Conservation (phyloP, 2,329 filamentous ascomycete genomes). For the Monilinia fructicola region DNA sequence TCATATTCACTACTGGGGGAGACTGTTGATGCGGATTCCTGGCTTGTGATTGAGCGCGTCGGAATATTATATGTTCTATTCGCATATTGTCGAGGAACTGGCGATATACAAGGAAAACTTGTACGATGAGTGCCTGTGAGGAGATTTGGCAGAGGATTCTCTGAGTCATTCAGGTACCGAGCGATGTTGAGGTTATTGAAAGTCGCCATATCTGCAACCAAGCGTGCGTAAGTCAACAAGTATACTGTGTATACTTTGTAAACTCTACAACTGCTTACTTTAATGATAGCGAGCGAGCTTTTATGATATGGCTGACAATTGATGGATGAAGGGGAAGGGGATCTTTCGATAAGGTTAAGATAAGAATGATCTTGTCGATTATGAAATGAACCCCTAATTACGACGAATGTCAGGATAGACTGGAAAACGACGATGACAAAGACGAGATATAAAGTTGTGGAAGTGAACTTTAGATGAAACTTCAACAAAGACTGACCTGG, state of each 20-base stretch:
- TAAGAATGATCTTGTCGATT: constrained; percentile 16
- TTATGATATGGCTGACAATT: neutral
- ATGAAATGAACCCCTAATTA: neutral
- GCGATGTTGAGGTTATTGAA: neutral
- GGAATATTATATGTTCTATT: neutral
- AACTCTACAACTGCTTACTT: neutral
- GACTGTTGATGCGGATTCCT: neutral
- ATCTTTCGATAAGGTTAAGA: constrained; percentile 18
- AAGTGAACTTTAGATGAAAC: neutral
- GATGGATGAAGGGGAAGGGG: neutral
- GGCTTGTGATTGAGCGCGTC: neutral
- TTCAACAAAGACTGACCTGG: neutral
- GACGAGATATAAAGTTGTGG: neutral
- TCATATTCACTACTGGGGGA: neutral
- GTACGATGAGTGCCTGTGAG: neutral
- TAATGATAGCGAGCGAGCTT: neutral
- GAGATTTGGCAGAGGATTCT: neutral
- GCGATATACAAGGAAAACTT: neutral
- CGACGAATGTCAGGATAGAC: neutral
- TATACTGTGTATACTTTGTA: neutral
- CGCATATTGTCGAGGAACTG: constrained; percentile 3
- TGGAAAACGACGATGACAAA: neutral
- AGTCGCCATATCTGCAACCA: neutral
- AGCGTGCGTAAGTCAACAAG: neutral
- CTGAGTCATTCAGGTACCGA: constrained; percentile 16